phyloP scores from a whole-genome alignment of 1,139 yeast genomes.

The Yamadazyma kanchanaburiensis region DNA sequence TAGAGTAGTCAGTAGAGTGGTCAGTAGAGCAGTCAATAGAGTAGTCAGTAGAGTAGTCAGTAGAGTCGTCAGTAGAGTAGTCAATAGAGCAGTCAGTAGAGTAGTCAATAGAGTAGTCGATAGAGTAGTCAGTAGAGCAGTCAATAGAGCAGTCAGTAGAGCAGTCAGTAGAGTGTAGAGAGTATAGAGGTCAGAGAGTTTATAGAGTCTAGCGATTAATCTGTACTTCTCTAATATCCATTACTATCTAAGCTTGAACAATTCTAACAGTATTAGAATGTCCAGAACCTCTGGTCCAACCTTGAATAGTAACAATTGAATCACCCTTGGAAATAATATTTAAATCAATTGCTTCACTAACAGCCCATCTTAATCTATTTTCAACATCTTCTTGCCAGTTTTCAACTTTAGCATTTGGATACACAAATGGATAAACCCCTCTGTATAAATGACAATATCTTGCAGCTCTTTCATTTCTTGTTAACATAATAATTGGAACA shows the following conservation, averaged over 20 bases:
- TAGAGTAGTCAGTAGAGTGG: too few species aligned
- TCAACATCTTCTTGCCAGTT: constrained; percentile 98
- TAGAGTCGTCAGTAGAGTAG: too few species aligned
- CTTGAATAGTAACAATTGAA: constrained; percentile 91
- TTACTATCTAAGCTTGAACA: constrained; percentile 39
- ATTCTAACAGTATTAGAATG: constrained; percentile 97
- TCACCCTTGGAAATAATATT: constrained; percentile 89
- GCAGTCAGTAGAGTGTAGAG: too few species aligned
- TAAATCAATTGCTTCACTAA: constrained; percentile 81
- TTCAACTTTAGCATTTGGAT: constrained; percentile 60
- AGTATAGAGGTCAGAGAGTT: too few species aligned
- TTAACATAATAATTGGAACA: constrained; percentile 96
- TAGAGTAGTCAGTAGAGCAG: too few species aligned
- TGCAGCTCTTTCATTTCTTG: constrained; percentile 91
- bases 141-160: too few species aligned
- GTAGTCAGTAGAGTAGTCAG: too few species aligned
- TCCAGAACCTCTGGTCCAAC: constrained; percentile 98
- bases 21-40: too few species aligned
- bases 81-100: too few species aligned
- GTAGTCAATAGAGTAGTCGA: too few species aligned
- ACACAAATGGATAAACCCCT: constrained; percentile 97
- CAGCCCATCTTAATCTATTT: constrained; percentile 91
- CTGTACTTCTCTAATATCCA: too few species aligned
- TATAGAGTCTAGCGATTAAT: constrained; percentile 1
- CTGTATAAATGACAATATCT: constrained; percentile 95